phyloP scores from a whole-genome alignment of 148 eudicot species.

The Vaccinium corymbosum region DNA sequence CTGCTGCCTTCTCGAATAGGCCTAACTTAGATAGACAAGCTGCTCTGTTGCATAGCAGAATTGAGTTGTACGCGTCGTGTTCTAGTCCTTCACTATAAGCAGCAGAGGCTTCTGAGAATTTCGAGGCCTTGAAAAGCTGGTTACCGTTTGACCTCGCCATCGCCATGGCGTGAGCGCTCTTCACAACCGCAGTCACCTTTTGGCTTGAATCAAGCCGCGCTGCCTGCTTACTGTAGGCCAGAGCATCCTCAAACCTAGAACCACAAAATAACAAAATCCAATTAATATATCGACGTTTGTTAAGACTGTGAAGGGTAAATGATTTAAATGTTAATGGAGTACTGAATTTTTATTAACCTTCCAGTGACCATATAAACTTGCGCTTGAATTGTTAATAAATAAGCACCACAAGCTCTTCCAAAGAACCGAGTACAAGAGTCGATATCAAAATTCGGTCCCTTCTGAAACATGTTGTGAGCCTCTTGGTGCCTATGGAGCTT shows the following conservation, averaged over 20 bases:
- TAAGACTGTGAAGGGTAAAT: neutral
- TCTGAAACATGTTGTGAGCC: constrained; percentile 40
- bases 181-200: constrained; percentile 24
- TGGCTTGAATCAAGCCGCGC: constrained; percentile 37
- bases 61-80: constrained; percentile 48
- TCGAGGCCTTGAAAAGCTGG: constrained; percentile 40
- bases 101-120: constrained; percentile 46
- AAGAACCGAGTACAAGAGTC: constrained; percentile 42
- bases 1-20: constrained; percentile 58
- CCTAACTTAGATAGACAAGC: constrained; percentile 60
- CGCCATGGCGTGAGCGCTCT: constrained; percentile 37
- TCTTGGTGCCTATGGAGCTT: constrained; percentile 66
- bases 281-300: neutral
- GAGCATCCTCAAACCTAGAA: constrained; percentile 68
- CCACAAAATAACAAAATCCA: neutral
- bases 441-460: constrained; percentile 33
- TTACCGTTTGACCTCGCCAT: constrained; percentile 55
- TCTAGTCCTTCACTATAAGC: constrained; percentile 61
- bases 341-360: constrained; percentile 35
- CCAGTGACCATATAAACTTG: constrained; percentile 57
- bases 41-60: constrained; percentile 64
- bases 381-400: constrained; percentile 39
- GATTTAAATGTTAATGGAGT: neutral
- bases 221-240: constrained; percentile 44
- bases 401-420: constrained; percentile 32